Conservation (phyloP, 2,329 filamentous ascomycete genomes). For the Corynespora cassiicola region DNA sequence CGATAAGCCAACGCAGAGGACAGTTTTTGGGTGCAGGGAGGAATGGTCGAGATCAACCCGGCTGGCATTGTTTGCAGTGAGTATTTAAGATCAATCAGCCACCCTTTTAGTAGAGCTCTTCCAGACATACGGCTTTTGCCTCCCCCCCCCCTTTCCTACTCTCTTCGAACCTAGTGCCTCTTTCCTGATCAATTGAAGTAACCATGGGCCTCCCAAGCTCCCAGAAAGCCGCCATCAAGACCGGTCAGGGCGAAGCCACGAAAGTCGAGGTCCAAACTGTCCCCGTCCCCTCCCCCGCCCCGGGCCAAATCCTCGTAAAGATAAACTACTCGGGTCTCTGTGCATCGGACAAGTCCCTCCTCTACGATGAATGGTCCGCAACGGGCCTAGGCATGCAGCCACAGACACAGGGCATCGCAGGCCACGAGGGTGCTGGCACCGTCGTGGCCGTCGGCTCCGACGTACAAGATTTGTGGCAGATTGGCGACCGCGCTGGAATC, state of each 20-base stretch:
- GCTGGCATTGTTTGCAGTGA: no score
- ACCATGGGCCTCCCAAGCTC: slow-evolving; percentile 38
- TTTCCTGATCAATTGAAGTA: no score
- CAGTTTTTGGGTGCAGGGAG: no score
- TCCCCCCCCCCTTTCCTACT: background rate
- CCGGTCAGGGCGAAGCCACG: slow-evolving; percentile 29
- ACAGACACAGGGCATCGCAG: slow-evolving; percentile 78
- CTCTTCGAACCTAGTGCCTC: no score
- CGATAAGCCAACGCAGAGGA: no score
- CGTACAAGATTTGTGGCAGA: slow-evolving; percentile 68
- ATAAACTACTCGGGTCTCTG: slow-evolving; percentile 45
- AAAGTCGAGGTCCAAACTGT: slow-evolving; percentile 36
- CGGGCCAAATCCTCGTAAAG: slow-evolving; percentile 42
- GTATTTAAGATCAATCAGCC: no score
- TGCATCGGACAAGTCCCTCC: slow-evolving; percentile 42
- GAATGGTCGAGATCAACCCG: no score
- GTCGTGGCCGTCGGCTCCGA: slow-evolving; percentile 75
- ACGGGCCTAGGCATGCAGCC: slow-evolving; percentile 58
- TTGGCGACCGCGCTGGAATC: slow-evolving; percentile 59
- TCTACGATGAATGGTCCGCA: slow-evolving; percentile 44
- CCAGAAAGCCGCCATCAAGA: slow-evolving; percentile 45
- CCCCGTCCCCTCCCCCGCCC: slow-evolving; percentile 33
- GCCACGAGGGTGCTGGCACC: slow-evolving; percentile 76
- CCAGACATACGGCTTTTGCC: no score
- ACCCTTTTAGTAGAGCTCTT: no score